Conservation (phyloP, 257 asterid species). For the Phtheirospermum japonicum region DNA sequence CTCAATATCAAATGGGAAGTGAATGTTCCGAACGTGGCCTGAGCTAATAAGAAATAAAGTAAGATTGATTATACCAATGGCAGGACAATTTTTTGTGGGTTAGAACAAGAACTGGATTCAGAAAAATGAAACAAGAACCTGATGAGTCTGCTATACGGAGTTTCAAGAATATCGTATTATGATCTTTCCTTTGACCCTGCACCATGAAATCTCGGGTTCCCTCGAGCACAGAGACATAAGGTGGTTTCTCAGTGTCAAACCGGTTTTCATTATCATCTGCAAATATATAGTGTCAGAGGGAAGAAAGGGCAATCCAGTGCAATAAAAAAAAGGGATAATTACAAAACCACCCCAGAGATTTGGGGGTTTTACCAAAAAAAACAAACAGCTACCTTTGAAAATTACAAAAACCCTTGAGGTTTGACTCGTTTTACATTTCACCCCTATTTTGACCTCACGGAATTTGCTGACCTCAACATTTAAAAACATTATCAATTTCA, state of each 20-base stretch:
- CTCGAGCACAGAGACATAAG: slow-evolving; percentile 52
- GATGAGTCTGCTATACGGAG: slow-evolving; percentile 84
- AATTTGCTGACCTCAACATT: too few relatives aligned
- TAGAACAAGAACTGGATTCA: background rate
- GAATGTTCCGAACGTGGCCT: slow-evolving; percentile 85
- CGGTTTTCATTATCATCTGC: slow-evolving; percentile 47
- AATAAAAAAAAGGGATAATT: background rate
- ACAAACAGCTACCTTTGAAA: too few relatives aligned
- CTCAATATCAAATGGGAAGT: slow-evolving; percentile 92
- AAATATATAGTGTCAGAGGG: slow-evolving; percentile 27
- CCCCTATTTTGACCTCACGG: too few relatives aligned
- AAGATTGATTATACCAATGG: slow-evolving; percentile 28
- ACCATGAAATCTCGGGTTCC: slow-evolving; percentile 79
- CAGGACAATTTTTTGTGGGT: background rate
- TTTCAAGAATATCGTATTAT: slow-evolving; percentile 85
- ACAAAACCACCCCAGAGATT: too few relatives aligned
- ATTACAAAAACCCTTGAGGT: too few relatives aligned
- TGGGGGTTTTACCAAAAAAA: too few relatives aligned
- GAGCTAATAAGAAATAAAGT: slow-evolving; percentile 35
- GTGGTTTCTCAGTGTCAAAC: slow-evolving; percentile 33
- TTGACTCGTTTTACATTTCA: too few relatives aligned
- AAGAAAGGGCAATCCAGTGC: background rate
- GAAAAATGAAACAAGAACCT: slow-evolving; percentile 39
- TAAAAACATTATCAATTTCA: too few relatives aligned
- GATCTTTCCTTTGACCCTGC: slow-evolving; percentile 88